phyloP scores from a whole-genome alignment of 2,329 filamentous ascomycete species.

The Helminthosporium solani region DNA sequence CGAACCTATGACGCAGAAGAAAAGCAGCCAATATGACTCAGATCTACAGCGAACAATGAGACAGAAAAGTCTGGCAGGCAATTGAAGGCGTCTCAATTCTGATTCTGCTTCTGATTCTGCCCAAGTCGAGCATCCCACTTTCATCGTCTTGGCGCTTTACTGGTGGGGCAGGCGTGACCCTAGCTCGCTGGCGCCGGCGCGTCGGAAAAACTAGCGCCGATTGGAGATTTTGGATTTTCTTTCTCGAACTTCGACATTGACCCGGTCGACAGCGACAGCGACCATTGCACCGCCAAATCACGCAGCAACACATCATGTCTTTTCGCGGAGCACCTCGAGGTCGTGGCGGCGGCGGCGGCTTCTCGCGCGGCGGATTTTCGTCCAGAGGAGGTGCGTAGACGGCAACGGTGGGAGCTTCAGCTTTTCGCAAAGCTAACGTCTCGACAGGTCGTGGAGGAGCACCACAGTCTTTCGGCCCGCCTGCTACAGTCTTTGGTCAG shows the following conservation, averaged over 20 bases:
- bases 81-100: constrained; percentile 3
- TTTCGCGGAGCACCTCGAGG: constrained; percentile 54
- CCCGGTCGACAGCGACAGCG: constrained; percentile 22
- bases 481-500: constrained; percentile 47
- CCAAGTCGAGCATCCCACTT: constrained; percentile 6
- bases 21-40: too few species aligned
- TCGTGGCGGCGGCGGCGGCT: constrained; percentile 50
- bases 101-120: neutral
- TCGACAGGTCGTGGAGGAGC: constrained; percentile 42
- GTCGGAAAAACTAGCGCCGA: constrained; percentile 29
- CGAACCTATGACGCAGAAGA: too few species aligned
- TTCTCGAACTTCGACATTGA: constrained; percentile 26
- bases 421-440: constrained; percentile 30
- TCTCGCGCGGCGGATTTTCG: constrained; percentile 51
- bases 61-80: neutral
- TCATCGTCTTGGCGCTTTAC: constrained; percentile 9
- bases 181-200: constrained; percentile 22
- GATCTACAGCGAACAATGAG: neutral
- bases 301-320: constrained; percentile 55
- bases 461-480: constrained; percentile 46
- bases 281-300: constrained; percentile 26
- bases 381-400: constrained; percentile 50
- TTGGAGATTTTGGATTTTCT: constrained; percentile 30
- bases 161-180: constrained; percentile 25
- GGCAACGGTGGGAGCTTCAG: constrained; percentile 15